Evolutionary conservation across 805 yeast genomes (phyloP), one percentile per base, ranked within the genome.

Genomic region (Saccharomycopsis fibuligera): DNA sequence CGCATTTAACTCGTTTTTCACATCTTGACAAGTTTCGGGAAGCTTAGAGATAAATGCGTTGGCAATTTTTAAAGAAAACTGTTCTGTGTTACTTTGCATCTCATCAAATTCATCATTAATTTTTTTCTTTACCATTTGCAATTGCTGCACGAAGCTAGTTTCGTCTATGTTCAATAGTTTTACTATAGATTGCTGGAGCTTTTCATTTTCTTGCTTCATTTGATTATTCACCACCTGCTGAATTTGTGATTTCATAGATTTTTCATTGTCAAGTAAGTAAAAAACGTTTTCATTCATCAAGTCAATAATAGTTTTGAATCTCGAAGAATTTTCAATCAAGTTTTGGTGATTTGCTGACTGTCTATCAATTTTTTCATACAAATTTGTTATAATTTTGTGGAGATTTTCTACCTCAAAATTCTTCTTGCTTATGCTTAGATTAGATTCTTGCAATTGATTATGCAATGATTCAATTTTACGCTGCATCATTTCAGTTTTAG

Each of bases 401-500:
- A 55, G 57, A 21, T 54, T 60, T 24, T 24, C 56, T 51, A 43
- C 51, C 54, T 44, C 59, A 58, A 1, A 53, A 37, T 38, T 58
- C 41, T 49, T 49, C 6, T 14, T 21, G 10, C 44, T 9, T 57
- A 47, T 42, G 55, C 59, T 12, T 48, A 25, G 21, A 58, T 64
- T 38, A 64, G 60, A 17, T 47, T 51, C 29, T 52, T 59, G 38
- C 9, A 47, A 19, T 35, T 50, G 46, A 10, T 39, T 30, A 25
- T 57, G 52, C n/a, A 60, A 46, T 37, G 50, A 53, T 36, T 60
- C 58, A 47, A 70, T 63, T 53, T 74, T 74, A 30, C 64, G 60
- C 27, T 60, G 60, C 23, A 75, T 53, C 5, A 66, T 60, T 21
- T 70, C 73, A n/a, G 66, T 67, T 6, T 63, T 63, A 42, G 78